Conservation (phyloP, 257 asterid species). For the Salvia hispanica region DNA sequence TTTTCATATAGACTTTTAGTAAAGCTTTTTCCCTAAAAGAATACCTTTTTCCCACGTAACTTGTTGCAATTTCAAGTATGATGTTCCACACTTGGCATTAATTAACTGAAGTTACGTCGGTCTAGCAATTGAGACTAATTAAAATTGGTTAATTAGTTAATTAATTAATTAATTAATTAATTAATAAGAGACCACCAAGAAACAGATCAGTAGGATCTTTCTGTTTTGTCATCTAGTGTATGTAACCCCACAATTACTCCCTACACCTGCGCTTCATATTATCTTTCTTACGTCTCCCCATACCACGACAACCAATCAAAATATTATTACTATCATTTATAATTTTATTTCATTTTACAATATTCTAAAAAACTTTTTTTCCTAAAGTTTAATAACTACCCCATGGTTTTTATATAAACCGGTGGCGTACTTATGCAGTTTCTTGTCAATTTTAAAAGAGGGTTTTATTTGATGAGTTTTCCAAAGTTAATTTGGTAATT, state of each 20-base stretch:
- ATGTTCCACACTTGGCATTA: background rate
- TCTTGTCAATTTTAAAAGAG: background rate
- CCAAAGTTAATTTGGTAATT: background rate
- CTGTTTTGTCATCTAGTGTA: slow-evolving; percentile 46
- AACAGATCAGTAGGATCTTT: slow-evolving; percentile 35
- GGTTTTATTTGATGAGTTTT: background rate
- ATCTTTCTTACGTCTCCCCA: slow-evolving; percentile 31
- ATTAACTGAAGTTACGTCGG: background rate
- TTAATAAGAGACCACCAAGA: slow-evolving; percentile 11
- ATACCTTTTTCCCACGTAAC: background rate
- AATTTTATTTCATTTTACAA: background rate
- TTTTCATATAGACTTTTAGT: background rate
- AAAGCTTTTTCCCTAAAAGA: background rate
- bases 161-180: background rate
- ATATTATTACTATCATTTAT: background rate
- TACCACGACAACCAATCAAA: background rate
- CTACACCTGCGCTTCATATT: slow-evolving; percentile 26
- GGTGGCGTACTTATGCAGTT: slow-evolving; percentile 10
- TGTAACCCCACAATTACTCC: slow-evolving; percentile 31
- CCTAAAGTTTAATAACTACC: background rate
- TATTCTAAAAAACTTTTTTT: background rate
- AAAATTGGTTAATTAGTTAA: background rate
- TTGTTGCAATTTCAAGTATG: background rate
- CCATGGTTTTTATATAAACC: background rate
- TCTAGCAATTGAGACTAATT: background rate